Conservation (phyloP, 129 eudicot genomes). For the Flaveria brownii region DNA sequence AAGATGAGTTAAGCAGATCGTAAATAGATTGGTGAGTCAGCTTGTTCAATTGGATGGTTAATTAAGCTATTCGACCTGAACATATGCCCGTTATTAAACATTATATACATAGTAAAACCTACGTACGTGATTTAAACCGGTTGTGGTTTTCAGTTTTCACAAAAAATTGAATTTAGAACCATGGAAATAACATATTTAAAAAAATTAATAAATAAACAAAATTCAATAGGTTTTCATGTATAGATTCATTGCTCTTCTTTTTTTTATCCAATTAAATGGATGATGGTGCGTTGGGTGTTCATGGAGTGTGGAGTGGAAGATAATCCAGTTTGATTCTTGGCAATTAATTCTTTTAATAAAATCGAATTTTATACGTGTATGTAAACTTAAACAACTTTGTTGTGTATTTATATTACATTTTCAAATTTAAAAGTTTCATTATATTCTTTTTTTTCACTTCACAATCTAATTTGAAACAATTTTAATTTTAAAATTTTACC, state of each 20-base stretch:
- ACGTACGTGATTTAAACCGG: neutral
- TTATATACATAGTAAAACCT: neutral
- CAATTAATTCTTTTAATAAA: neutral
- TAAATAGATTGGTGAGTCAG: too few species aligned
- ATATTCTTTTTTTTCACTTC: too few species aligned
- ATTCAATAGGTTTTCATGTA: neutral
- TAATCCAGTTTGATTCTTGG: slow-evolving; percentile 6
- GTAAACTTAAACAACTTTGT: too few species aligned
- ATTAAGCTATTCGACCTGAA: too few species aligned
- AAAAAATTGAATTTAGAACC: neutral
- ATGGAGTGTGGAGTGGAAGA: slow-evolving; percentile 25
- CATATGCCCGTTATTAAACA: too few species aligned
- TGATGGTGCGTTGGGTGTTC: slow-evolving; percentile 24
- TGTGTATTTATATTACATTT: too few species aligned
- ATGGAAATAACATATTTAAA: neutral
- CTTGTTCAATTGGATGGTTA: too few species aligned
- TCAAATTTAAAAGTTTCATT: too few species aligned
- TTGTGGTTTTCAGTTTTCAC: neutral
- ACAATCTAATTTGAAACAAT: too few species aligned
- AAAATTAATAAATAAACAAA: too few species aligned
- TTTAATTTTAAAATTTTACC: too few species aligned
- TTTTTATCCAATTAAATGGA: neutral
- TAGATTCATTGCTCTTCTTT: neutral
- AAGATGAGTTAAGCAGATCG: too few species aligned
- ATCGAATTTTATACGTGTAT: neutral